Evolutionary conservation across 345 rosid species (phyloP).

Genomic region (Anacardium occidentale): DNA sequence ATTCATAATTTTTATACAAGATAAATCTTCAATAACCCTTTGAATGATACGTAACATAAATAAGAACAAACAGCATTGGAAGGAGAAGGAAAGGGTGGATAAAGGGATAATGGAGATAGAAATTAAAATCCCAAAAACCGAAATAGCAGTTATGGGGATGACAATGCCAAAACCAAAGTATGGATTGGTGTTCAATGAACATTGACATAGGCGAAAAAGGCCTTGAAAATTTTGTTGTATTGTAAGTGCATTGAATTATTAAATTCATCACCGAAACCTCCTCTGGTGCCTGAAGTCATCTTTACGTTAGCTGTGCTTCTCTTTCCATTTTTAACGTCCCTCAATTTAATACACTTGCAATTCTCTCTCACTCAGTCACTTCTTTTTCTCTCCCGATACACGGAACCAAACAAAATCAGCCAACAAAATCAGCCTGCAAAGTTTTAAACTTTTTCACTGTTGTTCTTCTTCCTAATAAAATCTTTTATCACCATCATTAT

Average conservation of each 20-base stretch:
- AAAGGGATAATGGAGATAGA: neutral
- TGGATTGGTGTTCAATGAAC: no score
- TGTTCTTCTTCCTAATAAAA: neutral
- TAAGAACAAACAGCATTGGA: no score
- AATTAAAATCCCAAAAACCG: constrained; percentile 5
- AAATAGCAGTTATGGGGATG: neutral
- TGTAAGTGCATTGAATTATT: no score
- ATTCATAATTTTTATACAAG: no score
- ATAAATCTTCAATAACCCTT: no score
- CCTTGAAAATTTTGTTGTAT: no score
- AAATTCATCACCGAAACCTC: no score
- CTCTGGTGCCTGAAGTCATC: constrained; percentile 4
- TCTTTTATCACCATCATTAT: neutral
- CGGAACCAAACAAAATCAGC: neutral
- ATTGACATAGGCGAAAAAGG: no score
- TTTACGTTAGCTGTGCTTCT: constrained; percentile 13
- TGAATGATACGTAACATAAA: no score
- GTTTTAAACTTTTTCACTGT: no score
- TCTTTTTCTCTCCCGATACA: neutral
- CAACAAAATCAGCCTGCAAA: neutral
- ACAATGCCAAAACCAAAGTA: neutral
- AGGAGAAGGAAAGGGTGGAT: neutral
- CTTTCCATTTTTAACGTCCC: constrained; percentile 1
- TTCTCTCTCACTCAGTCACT: neutral
- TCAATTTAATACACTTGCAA: neutral